Conservation (phyloP, 1,284 basidiomycete genomes). For the Chalciporus sp. region DNA sequence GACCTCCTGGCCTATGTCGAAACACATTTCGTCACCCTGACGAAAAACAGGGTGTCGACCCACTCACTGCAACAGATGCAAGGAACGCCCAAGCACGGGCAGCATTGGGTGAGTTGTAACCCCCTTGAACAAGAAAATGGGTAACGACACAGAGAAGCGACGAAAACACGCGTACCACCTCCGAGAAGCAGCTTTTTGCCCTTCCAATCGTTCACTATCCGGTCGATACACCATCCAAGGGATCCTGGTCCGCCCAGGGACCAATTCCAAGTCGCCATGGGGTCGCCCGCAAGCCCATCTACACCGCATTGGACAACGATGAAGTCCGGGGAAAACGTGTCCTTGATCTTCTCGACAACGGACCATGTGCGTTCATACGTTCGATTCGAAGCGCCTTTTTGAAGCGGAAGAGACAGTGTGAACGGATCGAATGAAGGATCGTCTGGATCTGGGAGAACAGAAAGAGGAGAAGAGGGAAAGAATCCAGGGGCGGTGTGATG, state of each 20-base stretch:
- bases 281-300: conserved; percentile 86
- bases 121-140: conserved; percentile 49
- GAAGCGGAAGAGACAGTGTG: conserved; percentile 76
- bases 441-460: conserved; percentile 48
- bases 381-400: conserved; percentile 59
- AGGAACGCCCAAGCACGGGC: conserved; percentile 85
- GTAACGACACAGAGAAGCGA: not conserved
- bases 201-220: conserved; percentile 59
- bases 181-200: conserved; percentile 66
- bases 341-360: conserved; percentile 60
- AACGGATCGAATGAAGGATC: conserved; percentile 60
- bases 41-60: not conserved
- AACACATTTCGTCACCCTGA: not conserved
- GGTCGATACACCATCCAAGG: conserved; percentile 68
- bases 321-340: conserved; percentile 75
- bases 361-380: conserved; percentile 70
- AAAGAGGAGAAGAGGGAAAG: conserved; percentile 69
- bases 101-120: conserved; percentile 80
- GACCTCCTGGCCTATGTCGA: conserved; percentile 50
- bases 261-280: conserved; percentile 81
- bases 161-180: conserved; percentile 47
- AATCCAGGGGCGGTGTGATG: conserved; percentile 84
- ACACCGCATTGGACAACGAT: conserved; percentile 85
- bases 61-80: conserved; percentile 67
- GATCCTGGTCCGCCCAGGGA: conserved; percentile 63